Percentiles rank a stretch among this genome's conserved stretches.
These are phyloP conservation scores for Aspergillus brunneoviolaceus DNA, from an alignment of 2,329 filamentous ascomycete genomes.

Conservation along the genomic window DNA sequence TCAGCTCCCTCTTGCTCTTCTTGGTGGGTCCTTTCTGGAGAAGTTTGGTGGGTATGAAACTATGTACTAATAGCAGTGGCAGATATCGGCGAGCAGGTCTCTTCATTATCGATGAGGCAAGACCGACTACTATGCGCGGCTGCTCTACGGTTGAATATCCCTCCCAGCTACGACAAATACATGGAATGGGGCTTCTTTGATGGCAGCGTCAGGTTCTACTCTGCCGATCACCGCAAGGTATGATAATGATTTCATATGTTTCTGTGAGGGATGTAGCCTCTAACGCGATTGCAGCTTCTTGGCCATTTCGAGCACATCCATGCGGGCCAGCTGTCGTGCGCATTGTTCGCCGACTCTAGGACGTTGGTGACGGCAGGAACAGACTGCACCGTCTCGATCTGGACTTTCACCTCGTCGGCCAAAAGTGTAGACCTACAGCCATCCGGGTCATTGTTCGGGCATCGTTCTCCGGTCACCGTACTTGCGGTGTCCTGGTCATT, in stretches of 20 bases:
- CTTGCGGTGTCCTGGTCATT: constrained; percentile 86
- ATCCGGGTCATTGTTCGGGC: constrained; percentile 81
- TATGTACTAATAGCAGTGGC: constrained; percentile 11
- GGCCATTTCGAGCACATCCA: constrained; percentile 94
- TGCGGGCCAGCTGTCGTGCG: constrained; percentile 80
- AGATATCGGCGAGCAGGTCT: constrained; percentile 74
- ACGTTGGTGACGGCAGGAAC: constrained; percentile 89
- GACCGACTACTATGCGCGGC: constrained; percentile 82
- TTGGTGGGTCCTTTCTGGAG: constrained; percentile 50
- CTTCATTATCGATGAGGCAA: constrained; percentile 73
- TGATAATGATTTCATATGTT: background rate
- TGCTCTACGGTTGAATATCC: constrained; percentile 81
- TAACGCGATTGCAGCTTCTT: constrained; percentile 52
- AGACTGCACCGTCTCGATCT: constrained; percentile 87
- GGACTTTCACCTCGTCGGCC: constrained; percentile 64
- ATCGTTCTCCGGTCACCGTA: constrained; percentile 77
- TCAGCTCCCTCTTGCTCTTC: constrained; percentile 73
- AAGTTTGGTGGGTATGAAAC: background rate
- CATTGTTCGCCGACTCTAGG: constrained; percentile 82
- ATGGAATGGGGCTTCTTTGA: constrained; percentile 97
- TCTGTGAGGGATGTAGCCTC: background rate
- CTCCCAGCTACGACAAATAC: constrained; percentile 83
- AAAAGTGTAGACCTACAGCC: constrained; percentile 78
- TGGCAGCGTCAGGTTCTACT: constrained; percentile 87
- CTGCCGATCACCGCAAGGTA: constrained; percentile 75